Conservation (phyloP, 2,329 filamentous ascomycete genomes). For the Stagonosporopsis chrysanthemi region DNA sequence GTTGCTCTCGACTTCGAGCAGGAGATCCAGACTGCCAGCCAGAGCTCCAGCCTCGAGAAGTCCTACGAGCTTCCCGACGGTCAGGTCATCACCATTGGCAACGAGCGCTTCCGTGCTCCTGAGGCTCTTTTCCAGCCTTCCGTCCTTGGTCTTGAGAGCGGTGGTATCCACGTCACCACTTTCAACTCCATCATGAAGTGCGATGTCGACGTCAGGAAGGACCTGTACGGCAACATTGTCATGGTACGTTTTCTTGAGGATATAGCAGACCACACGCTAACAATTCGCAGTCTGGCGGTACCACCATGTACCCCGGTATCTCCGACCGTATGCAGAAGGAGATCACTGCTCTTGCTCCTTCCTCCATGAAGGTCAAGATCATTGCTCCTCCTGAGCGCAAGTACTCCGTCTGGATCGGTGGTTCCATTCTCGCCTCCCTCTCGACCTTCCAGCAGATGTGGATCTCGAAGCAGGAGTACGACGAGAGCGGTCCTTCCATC, state of each 20-base stretch:
- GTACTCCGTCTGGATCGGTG: conserved; percentile 99
- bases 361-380: conserved; percentile 99
- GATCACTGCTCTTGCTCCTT: conserved; percentile 98
- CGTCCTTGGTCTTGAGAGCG: conserved; percentile 96
- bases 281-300: conserved; percentile 87
- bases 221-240: conserved; percentile 99
- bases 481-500: conserved; percentile 99
- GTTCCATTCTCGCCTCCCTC: conserved; percentile 98
- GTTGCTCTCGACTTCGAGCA: conserved; percentile 99
- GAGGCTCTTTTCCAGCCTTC: conserved; percentile 99
- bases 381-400: conserved; percentile 99
- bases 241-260: conserved; percentile 75
- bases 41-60: conserved; percentile 99
- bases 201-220: conserved; percentile 99
- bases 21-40: conserved; percentile 99
- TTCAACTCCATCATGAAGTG: conserved; percentile 99
- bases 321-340: conserved; percentile 99
- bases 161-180: conserved; percentile 99
- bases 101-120: conserved; percentile 99
- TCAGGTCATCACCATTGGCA: conserved; percentile 99
- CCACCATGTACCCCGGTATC: conserved; percentile 99
- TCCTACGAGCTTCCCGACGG: conserved; percentile 99
- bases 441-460: conserved; percentile 99
- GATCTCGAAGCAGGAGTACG: conserved; percentile 99
- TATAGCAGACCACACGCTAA: conserved; percentile 43